Conservation (phyloP, 495 filamentous ascomycete genomes). For the Saxophila tyrrhenica region DNA sequence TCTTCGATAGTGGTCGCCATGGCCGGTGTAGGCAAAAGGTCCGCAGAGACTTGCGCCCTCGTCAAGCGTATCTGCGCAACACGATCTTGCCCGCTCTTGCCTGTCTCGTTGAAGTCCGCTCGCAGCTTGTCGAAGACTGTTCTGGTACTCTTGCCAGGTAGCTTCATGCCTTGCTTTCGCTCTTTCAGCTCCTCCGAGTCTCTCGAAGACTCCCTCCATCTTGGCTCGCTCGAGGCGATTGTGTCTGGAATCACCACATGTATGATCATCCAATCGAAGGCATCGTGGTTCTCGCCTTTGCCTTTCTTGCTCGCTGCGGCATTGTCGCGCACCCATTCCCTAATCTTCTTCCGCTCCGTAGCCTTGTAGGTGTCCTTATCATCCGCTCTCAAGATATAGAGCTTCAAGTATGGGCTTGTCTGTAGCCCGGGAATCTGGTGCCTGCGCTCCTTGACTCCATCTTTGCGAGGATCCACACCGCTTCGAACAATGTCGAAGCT, state of each 20-base stretch:
- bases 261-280: conserved; percentile 91
- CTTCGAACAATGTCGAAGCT: conserved; percentile 20
- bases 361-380: conserved; percentile 89
- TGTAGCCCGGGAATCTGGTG: conserved; percentile 94
- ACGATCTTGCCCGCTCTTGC: conserved; percentile 65
- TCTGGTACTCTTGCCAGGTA: conserved; percentile 60
- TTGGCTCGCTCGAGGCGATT: conserved; percentile 57
- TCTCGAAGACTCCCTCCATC: conserved; percentile 33
- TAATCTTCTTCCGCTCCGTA: conserved; percentile 59
- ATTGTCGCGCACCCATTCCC: conserved; percentile 83
- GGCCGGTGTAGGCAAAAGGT: conserved; percentile 25
- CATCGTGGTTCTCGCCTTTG: conserved; percentile 75
- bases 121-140: conserved; percentile 84
- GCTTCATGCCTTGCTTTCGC: conserved; percentile 47
- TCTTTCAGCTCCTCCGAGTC: conserved; percentile 31
- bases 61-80: conserved; percentile 74
- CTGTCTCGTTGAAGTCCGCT: conserved; percentile 79
- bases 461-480: conserved; percentile 14
- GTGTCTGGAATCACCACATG: conserved; percentile 82
- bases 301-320: conserved; percentile 45
- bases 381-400: conserved; percentile 80
- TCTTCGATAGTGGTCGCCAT: conserved; percentile 34
- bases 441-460: conserved; percentile 50
- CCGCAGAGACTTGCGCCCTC: conserved; percentile 32
- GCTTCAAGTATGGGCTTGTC: conserved; percentile 86